phyloP scores from a whole-genome alignment of 1,139 yeast species.

The Scheffersomyces quercinus region DNA sequence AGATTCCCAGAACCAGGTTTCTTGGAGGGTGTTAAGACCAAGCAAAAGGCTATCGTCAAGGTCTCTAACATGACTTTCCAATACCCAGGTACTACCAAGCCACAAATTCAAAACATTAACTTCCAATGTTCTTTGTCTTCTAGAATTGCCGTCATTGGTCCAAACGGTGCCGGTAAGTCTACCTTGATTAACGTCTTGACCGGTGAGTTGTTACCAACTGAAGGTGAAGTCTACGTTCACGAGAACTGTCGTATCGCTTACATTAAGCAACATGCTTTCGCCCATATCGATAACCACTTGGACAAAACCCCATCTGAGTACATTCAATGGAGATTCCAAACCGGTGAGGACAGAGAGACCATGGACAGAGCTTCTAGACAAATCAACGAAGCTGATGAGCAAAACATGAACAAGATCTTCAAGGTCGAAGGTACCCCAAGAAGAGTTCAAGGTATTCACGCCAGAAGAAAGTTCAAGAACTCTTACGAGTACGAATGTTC shows the following conservation, averaged over 20 bases:
- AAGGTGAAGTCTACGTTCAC: slow-evolving; percentile 98
- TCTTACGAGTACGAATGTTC: slow-evolving; percentile 99
- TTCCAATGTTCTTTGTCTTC: slow-evolving; percentile 99
- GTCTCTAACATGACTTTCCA: slow-evolving; percentile 96
- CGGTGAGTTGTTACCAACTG: slow-evolving; percentile 98
- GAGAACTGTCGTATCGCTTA: slow-evolving; percentile 99
- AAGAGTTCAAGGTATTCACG: slow-evolving; percentile 91
- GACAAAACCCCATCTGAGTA: slow-evolving; percentile 99
- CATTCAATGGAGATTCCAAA: slow-evolving; percentile 99
- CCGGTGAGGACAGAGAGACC: slow-evolving; percentile 99
- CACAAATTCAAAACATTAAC: slow-evolving; percentile 85
- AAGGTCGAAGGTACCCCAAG: slow-evolving; percentile 98
- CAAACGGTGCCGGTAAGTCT: slow-evolving; percentile 99
- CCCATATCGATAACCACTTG: slow-evolving; percentile 97
- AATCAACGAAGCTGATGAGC: slow-evolving; percentile 95
- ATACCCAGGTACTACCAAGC: slow-evolving; percentile 97
- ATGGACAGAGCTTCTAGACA: slow-evolving; percentile 99
- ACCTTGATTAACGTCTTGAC: slow-evolving; percentile 97
- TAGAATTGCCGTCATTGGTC: slow-evolving; percentile 99
- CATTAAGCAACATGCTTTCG: slow-evolving; percentile 99
- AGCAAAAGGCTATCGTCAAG: slow-evolving; percentile 99
- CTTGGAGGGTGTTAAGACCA: slow-evolving; percentile 99
- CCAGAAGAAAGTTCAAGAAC: slow-evolving; percentile 99
- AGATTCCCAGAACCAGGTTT: slow-evolving; percentile 99
- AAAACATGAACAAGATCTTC: slow-evolving; percentile 99